Percentiles rank a stretch among this genome's conserved stretches.
Evolutionary conservation across 768 basidiomycete genomes (phyloP).

Genomic region (Hygrocybe coccinea): DNA sequence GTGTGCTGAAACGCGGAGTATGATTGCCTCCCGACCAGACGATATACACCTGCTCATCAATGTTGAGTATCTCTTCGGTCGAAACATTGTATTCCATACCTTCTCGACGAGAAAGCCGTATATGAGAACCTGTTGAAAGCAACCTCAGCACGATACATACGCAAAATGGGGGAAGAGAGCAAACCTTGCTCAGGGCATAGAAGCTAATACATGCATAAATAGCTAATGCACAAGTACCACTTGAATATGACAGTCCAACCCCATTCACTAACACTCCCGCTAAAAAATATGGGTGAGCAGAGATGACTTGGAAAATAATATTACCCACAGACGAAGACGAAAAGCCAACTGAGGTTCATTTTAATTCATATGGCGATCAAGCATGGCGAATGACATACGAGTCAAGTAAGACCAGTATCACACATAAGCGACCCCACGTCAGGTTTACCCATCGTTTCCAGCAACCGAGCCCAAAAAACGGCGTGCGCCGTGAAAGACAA

Average conservation of each 20-base stretch:
- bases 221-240: conserved; percentile 2
- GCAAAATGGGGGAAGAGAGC: neutral
- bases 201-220: conserved; percentile 2
- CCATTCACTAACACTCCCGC: conserved; percentile 6
- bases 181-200: conserved; percentile 3
- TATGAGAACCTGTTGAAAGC: neutral
- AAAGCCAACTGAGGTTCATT: neutral
- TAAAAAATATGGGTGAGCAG: neutral
- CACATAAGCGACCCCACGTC: conserved; percentile 4
- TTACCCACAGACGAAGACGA: conserved; percentile 2
- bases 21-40: conserved; percentile 8
- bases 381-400: neutral
- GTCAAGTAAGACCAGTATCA: conserved; percentile 2
- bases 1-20: conserved; percentile 3
- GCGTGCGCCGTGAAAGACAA: neutral
- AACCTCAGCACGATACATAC: neutral
- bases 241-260: neutral
- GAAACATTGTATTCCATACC: too few species aligned
- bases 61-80: neutral
- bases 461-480: neutral
- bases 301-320: neutral
- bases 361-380: neutral
- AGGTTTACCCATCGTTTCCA: neutral
- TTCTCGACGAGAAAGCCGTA: conserved; percentile 8
- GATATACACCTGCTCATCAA: conserved; percentile 1